Base-by-base conservation (phyloP, 2,329 filamentous ascomycete genomes). In the Decorospora gaudefroyi region DNA sequence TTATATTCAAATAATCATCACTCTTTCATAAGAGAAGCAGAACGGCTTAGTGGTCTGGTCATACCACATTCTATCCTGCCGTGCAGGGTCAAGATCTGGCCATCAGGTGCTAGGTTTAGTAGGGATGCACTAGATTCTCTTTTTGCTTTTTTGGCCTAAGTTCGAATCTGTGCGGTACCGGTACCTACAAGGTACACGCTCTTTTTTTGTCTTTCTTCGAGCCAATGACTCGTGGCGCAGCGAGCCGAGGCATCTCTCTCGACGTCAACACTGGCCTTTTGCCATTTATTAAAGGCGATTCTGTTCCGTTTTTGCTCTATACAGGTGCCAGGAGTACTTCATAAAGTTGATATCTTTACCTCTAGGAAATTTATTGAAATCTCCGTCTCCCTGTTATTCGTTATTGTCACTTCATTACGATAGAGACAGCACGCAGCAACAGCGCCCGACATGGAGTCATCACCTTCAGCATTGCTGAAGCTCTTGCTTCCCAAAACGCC, bases 401-500 rank as follows among this genome's bases (percentile, higher is more conserved):
- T n/a, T n/a, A n/a, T n/a, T n/a, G n/a, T n/a, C n/a, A 12, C 15
- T 18, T 18, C 12, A 30, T 6, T 30, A 25, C 13, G 6, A 2
- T 11, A 23, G 13, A 26, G 16, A 22, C 12, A n/a, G 12, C 18
- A 39, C 17, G 10, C 37, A 32, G 6, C 22, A 19, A 28, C 25
- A 27, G 5, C 28, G 16, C 40, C n/a, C 44, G 58, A 39, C 10
- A 70, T 71, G 68, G 66, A 70, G 27, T 51, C 65, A 22, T 63
- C 67, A 16, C 62, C 68, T 8, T 58, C 67, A n/a, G 57, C 60
- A 2, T 33, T 70, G 16, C 42, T 68, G n/a, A 67, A 64, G 37
- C 27, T 70, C 4, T 48, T 71, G 4, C 45, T 67, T 8, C 68
- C 68, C 17, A 65, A 66, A 35, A 56, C 88, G 2, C 86, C 86